phyloP scores from a whole-genome alignment of 169 alveolate species.

The Toxoplasma gondii region DNA sequence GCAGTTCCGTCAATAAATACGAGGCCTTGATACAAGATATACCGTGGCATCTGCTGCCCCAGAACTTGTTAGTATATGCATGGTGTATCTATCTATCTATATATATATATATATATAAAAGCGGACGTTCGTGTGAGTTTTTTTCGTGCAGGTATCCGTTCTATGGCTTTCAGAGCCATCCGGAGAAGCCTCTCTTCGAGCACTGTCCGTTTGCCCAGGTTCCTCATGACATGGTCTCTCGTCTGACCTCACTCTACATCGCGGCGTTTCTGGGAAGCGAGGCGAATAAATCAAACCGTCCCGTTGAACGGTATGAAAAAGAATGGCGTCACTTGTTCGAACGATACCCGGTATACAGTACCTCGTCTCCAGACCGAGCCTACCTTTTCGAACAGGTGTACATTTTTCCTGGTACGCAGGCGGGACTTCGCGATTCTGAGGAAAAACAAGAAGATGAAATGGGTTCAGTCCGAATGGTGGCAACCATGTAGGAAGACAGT shows the following conservation, averaged over 20 bases:
- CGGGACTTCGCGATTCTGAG: background rate
- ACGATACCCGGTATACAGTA: background rate
- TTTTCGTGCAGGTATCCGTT: slow-evolving; percentile 37
- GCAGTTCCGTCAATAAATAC: no score
- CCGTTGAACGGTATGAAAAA: background rate
- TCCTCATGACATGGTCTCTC: slow-evolving; percentile 5
- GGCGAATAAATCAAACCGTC: background rate
- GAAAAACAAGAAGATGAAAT: background rate
- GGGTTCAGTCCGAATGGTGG: background rate
- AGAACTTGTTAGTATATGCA: no score
- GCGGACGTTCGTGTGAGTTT: no score
- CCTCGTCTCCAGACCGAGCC: background rate
- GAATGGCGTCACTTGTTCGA: background rate
- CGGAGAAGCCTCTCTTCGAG: slow-evolving; percentile 44
- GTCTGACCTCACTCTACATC: background rate
- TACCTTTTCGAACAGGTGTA: slow-evolving; percentile 45
- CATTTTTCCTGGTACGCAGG: background rate
- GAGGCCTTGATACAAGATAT: no score
- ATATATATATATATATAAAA: no score
- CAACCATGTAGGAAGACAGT: no score
- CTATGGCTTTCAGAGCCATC: slow-evolving; percentile 46
- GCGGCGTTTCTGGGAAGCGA: slow-evolving; percentile 11
- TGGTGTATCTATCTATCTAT: no score
- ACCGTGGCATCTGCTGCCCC: no score
- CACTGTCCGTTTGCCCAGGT: background rate